These are phyloP conservation scores for Penstemon eatonii DNA, from an alignment of 257 asterid genomes.

Conservation along the genomic window DNA sequence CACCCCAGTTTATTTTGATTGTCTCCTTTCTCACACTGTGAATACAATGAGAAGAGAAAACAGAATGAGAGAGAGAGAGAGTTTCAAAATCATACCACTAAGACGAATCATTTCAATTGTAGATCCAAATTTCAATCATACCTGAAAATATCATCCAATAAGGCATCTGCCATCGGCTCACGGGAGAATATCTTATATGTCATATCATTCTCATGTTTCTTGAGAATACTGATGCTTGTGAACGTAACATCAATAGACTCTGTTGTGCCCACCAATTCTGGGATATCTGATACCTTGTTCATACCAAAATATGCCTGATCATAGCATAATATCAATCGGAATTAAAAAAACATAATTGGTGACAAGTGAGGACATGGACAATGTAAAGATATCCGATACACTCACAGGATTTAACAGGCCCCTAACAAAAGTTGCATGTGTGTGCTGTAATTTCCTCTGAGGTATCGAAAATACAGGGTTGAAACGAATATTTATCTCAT, in stretches of 20 bases:
- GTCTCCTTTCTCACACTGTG: slow-evolving; percentile 76
- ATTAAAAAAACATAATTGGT: slow-evolving; percentile 1
- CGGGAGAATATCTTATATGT: slow-evolving; percentile 94
- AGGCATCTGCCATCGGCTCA: slow-evolving; percentile 55
- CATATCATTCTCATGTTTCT: slow-evolving; percentile 67
- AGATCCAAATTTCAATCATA: slow-evolving; percentile 21
- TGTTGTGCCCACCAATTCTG: slow-evolving; percentile 82
- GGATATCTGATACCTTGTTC: slow-evolving; percentile 60
- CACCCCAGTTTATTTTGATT: slow-evolving; percentile 77
- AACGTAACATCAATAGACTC: slow-evolving; percentile 75
- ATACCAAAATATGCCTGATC: slow-evolving; percentile 77
- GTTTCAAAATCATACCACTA: slow-evolving; percentile 1
- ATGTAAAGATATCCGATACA: slow-evolving; percentile 11
- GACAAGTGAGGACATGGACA: neutral
- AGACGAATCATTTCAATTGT: slow-evolving; percentile 1
- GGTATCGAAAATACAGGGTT: slow-evolving; percentile 75
- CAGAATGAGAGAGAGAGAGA: neutral
- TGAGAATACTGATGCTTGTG: slow-evolving; percentile 76
- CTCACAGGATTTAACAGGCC: slow-evolving; percentile 93
- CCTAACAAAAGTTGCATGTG: slow-evolving; percentile 80
- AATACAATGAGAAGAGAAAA: slow-evolving; percentile 11
- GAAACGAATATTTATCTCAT: slow-evolving; percentile 71
- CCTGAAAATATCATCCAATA: slow-evolving; percentile 80
- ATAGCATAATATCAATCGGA: slow-evolving; percentile 27
- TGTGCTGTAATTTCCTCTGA: slow-evolving; percentile 86